phyloP scores from a whole-genome alignment of 2,329 filamentous ascomycete species.

The Lachnellula arida region DNA sequence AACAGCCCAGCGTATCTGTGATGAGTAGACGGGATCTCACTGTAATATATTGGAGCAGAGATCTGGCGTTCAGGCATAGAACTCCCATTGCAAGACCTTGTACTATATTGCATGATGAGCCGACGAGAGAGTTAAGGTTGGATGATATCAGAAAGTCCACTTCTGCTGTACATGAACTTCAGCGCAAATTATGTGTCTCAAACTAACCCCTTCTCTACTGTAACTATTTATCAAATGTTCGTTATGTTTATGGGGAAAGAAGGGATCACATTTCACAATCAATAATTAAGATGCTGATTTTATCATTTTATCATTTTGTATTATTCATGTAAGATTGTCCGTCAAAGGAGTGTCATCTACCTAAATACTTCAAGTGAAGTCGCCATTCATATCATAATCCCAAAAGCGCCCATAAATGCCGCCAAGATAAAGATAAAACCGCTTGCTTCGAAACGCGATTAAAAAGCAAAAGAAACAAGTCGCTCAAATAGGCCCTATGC shows the following conservation, averaged over 20 bases:
- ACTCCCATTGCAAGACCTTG: constrained; percentile 6
- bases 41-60: constrained; percentile 21
- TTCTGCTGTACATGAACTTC: constrained; percentile 8
- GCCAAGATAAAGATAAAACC: not conserved
- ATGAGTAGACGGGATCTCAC: not conserved
- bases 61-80: constrained; percentile 16
- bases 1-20: not conserved
- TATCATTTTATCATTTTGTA: not conserved
- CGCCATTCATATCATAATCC: not conserved
- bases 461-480: not conserved
- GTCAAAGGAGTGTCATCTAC: not conserved
- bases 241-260: not conserved
- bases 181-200: not conserved
- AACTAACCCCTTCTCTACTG: no score
- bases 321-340: not conserved
- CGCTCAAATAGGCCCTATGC: not conserved
- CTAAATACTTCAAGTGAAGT: not conserved
- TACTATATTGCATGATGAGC: constrained; percentile 26
- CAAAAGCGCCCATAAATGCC: not conserved
- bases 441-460: not conserved
- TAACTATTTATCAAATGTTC: not conserved
- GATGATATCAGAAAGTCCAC: constrained; percentile 6
- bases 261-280: not conserved
- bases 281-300: not conserved
- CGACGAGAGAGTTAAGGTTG: constrained; percentile 4